phyloP scores from a whole-genome alignment of 495 filamentous ascomycete species.

The Lineolata rhizophorae region DNA sequence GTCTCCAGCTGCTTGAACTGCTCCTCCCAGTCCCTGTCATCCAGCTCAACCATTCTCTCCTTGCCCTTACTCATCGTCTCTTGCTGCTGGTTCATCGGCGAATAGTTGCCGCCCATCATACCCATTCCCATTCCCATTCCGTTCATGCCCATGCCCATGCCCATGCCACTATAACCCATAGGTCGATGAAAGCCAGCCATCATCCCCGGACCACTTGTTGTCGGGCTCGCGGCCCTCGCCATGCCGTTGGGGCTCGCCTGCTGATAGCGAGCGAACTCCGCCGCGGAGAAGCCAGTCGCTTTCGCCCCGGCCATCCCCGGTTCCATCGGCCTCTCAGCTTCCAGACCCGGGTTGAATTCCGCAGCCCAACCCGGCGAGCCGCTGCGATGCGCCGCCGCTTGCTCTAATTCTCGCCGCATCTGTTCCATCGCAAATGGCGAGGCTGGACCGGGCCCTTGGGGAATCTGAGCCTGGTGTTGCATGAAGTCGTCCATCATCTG shows the following conservation, averaged over 20 bases:
- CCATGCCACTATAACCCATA: conserved; percentile 25
- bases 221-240: conserved; percentile 34
- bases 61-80: conserved; percentile 55
- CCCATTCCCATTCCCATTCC: conserved; percentile 12
- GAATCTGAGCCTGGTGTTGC: conserved; percentile 38
- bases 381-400: conserved; percentile 25
- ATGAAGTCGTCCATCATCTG: conserved; percentile 91
- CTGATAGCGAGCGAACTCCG: conserved; percentile 73
- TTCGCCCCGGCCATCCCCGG: conserved; percentile 39
- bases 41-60: conserved; percentile 73
- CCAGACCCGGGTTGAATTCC: conserved; percentile 38
- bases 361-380: conserved; percentile 44
- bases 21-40: conserved; percentile 85
- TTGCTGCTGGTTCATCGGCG: conserved; percentile 22
- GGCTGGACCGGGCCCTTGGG: conserved; percentile 26
- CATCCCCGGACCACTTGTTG: conserved; percentile 23
- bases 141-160: conserved; percentile 13
- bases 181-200: conserved; percentile 41
- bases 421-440: conserved; percentile 43
- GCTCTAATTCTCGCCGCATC: conserved; percentile 41
- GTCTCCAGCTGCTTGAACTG: conserved; percentile 82
- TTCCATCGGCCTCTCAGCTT: conserved; percentile 56
- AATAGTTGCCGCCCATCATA: conserved; percentile 17
- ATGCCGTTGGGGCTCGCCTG: conserved; percentile 36
- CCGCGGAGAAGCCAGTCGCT: conserved; percentile 41